Conservation (phyloP, 2,329 filamentous ascomycete genomes). For the Aureobasidium leucospermi region DNA sequence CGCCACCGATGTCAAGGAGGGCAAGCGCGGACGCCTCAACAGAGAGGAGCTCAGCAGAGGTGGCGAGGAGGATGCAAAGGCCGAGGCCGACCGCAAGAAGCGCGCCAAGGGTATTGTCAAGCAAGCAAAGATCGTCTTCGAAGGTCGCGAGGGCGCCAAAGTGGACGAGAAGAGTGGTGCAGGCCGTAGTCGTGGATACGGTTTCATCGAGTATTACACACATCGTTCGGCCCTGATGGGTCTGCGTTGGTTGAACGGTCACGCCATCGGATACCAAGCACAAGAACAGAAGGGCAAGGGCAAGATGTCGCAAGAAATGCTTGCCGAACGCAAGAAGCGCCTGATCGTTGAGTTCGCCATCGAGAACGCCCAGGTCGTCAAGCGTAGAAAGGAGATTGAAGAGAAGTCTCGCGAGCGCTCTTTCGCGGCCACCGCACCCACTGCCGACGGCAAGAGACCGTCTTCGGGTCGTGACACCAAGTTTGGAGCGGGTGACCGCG, state of each 20-base stretch:
- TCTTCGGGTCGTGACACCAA: conserved; percentile 8
- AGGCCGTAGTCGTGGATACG: conserved; percentile 84
- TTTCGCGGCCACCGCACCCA: conserved; percentile 13
- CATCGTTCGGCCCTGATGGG: conserved; percentile 95
- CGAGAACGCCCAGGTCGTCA: conserved; percentile 94
- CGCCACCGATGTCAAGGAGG: conserved; percentile 77
- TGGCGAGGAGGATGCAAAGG: conserved; percentile 69
- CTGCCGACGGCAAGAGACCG: not conserved
- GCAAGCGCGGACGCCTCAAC: conserved; percentile 69
- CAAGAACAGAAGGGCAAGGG: conserved; percentile 37
- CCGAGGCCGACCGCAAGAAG: conserved; percentile 69
- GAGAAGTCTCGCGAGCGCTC: conserved; percentile 41
- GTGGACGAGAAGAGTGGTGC: conserved; percentile 68
- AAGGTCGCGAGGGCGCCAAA: conserved; percentile 78
- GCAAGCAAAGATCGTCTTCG: conserved; percentile 92
- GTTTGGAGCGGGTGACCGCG: conserved; percentile 12
- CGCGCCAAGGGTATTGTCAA: conserved; percentile 83
- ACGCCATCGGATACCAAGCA: conserved; percentile 47
- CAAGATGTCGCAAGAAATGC: conserved; percentile 31
- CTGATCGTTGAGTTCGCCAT: conserved; percentile 96
- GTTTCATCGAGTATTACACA: conserved; percentile 93
- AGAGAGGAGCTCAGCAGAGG: conserved; percentile 81
- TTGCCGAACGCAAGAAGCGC: conserved; percentile 74
- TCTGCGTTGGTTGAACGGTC: conserved; percentile 85
- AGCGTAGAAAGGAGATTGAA: conserved; percentile 62